Base-by-base conservation (phyloP, 768 basidiomycete genomes). In the Podaxis sp. region DNA sequence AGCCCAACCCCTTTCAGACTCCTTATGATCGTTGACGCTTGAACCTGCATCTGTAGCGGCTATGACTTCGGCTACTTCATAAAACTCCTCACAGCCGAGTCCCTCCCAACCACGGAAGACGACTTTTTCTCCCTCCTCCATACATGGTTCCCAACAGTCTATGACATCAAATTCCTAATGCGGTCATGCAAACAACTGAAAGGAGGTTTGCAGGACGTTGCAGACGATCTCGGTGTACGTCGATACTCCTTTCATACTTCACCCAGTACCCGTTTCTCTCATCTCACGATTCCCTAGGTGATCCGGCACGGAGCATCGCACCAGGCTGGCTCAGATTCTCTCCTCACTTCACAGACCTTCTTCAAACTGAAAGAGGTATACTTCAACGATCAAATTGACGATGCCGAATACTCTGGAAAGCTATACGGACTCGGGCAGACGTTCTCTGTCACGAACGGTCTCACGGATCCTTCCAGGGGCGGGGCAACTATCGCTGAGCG, bases 51-150 rank as follows among this genome's bases (percentile, higher is more conserved):
- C 64, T 64, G 61, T 65, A 98, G 96, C 73, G 97, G 96, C 52
- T 98, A 98, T 74, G 97, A 99, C 74, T 98, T 99, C 75, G 97
- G 97, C 37, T 99, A 98, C 72, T 91, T 99, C 67, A 87, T 99
- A 73, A 97, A 96, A 72, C 83, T 98, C 44, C 82, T 99, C 54
- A 91, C 92, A 23, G 89, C 84, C 63, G 79, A 88, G 68, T 91
- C 94, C 48, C 76, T 98, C 61, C 97, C 97, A 7, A 86, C 88
- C 18, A 86, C 86, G 25, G 97, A 99, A 75, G 89, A 91, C 63
- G 82, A 83, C 4, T 98, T 98, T 77, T 97, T 98, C 71, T 85
- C 91, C 50, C 83, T 89, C 50, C 80, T 98, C 32, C 82, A 77
- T 61, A 88, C 85, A 64, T 98, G 97, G 96, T 98, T 99, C 74